Conservation (phyloP, 768 basidiomycete genomes). For the Arthromyces matolae region DNA sequence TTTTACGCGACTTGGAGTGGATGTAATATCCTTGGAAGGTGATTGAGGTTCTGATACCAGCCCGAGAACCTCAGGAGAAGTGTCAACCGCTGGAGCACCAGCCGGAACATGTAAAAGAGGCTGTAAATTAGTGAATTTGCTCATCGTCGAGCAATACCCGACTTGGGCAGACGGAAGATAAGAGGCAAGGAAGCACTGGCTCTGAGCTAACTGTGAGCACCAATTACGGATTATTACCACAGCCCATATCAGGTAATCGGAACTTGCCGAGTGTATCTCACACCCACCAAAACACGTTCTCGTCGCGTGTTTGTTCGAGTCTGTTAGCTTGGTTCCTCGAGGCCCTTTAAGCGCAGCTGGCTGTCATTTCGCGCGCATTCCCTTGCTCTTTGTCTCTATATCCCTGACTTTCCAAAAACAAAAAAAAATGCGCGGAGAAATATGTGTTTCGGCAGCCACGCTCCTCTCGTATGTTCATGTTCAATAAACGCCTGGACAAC, state of each 20-base stretch:
- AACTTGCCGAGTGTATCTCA: slow-evolving; percentile 13
- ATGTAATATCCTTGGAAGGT: slow-evolving; percentile 23
- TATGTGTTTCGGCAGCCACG: slow-evolving; percentile 70
- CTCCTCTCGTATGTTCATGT: slow-evolving; percentile 58
- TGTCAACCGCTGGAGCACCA: slow-evolving; percentile 27
- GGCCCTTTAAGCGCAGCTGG: slow-evolving; percentile 18
- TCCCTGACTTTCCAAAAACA: too few species aligned
- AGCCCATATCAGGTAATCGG: slow-evolving; percentile 10
- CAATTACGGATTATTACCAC: too few species aligned
- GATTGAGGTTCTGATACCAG: slow-evolving; percentile 23
- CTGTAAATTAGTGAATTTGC: slow-evolving; percentile 21
- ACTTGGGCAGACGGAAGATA: slow-evolving; percentile 1
- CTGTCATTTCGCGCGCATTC: slow-evolving; percentile 15
- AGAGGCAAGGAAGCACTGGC: slow-evolving; percentile 6
- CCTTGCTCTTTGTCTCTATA: slow-evolving; percentile 18
- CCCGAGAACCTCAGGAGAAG: slow-evolving; percentile 30
- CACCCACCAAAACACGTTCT: slow-evolving; percentile 30
- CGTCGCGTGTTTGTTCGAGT: slow-evolving; percentile 20
- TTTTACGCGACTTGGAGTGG: slow-evolving; percentile 46
- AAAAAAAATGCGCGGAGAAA: slow-evolving; percentile 64
- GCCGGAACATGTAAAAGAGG: slow-evolving; percentile 21
- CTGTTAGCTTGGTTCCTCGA: slow-evolving; percentile 12
- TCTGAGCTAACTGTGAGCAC: too few species aligned
- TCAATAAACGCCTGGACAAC: slow-evolving; percentile 12
- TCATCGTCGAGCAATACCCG: slow-evolving; percentile 18